Evolutionary conservation across 768 basidiomycete species (phyloP), one percentile per base, ranked within the genome.

Genomic region (Galerina marginata): DNA sequence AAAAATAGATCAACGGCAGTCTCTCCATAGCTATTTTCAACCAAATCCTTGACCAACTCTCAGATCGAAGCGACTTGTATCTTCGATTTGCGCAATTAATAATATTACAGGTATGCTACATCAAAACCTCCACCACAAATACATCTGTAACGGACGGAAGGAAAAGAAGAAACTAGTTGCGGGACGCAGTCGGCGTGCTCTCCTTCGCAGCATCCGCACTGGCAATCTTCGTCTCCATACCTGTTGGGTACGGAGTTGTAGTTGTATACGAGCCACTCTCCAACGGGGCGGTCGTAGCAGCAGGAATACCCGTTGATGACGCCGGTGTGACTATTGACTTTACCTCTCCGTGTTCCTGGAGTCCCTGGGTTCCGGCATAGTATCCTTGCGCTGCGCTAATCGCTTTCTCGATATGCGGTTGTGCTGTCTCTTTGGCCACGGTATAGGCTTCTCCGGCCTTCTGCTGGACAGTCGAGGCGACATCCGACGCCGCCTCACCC

Each of bases 371-470:
- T 20, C 66, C 69, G 25, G 65, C 65, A 40, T 33, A 33, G 38
- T 55, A 58, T 0, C 60, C 61, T 62, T 83, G 77, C 0, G 77
- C 76, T 0, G 70, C 69, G 5, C 74, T 74, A 59, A 72, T 75
- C 3, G 75, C 79, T 15, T 74, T 74, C 39, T 80, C 75, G 26
- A 83, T 62, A 48, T 81, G 76, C 0, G 81, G 79, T 65, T 79
- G 72, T 1, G 74, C 72, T 0, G 75, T 69, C 0, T 73, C 67
- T 64, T 65, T 53, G 71, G 72, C 69, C 0, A 75, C 74, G 6
- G 46, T 39, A 36, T 59, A 47, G 9, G 58, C 45, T n/a, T 6
- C 15, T 6, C 52, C 36, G n/a, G 57, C 50, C 54, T 56, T 58
- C 36, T 67, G 16, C 64, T 65, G 45, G 54, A 65, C 15, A 43